Evolutionary conservation across 768 basidiomycete genomes (phyloP), one percentile per base, ranked within the genome.

Genomic region (Auricularia auricula-judae): DNA sequence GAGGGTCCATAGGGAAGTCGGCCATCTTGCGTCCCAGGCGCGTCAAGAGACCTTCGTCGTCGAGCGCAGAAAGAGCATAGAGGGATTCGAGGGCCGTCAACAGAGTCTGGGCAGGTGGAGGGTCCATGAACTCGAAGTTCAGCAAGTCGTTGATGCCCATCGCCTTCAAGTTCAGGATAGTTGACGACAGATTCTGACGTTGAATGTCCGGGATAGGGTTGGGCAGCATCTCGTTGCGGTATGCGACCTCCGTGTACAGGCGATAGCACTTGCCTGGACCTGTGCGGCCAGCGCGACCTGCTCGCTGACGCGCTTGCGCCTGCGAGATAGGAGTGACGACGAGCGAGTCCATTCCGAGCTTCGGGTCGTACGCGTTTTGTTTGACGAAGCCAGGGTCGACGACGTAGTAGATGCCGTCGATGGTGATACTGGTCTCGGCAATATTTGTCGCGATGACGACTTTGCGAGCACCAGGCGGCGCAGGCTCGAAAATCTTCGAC

Each of bases 391-490:
- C 97, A 1, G 97, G 96, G 72, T 99, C 97, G 67, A 99, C 88
- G 69, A 99, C 96, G 70, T 98, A 99, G 80, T 98, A 98, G 73
- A 99, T 97, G 36, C 95, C 97, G 39, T 94, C 93, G 71, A 98
- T 99, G 7, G 97, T 98, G 73, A 99, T 80, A 77, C 92, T 94
- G 11, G 97, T 98, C 79, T 99, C 97, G 2, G 97, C 97, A 63
- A 98, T 95, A 75, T 98, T 99, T 33, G 97, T 99, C n/a, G 97
- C 96, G 69, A 99, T 92, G 71, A 98, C 94, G 67, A 96, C 93
- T 78, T 99, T 99, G 66, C 97, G 90, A n/a, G 96, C 87, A 60
- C 97, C 97, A 18, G 94, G 94, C 4, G 97, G 97, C 0, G 97
- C 93, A 4, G 96, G 94, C 66, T 98, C 97, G 76, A 99, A 99